Percentiles rank a stretch among this genome's conserved stretches.
Conservation (phyloP, 495 filamentous ascomycete species). For the Lasiosphaeria miniovina region DNA sequence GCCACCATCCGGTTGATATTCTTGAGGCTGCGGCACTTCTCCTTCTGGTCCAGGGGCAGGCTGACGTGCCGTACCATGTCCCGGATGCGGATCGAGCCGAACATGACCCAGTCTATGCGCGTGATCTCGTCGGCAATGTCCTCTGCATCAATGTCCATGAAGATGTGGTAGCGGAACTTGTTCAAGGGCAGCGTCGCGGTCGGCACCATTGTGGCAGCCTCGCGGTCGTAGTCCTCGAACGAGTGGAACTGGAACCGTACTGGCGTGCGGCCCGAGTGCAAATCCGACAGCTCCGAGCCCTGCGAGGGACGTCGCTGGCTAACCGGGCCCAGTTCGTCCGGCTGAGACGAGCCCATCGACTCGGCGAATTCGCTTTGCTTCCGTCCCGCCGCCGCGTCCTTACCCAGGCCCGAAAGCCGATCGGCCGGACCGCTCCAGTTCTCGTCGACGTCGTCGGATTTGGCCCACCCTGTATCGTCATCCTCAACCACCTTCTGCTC, state of each 20-base stretch:
- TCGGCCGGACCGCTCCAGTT: slow-evolving; percentile 31
- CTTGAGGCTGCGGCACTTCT: slow-evolving; percentile 73
- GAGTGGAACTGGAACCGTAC: slow-evolving; percentile 53
- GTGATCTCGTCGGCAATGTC: slow-evolving; percentile 89
- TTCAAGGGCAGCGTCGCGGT: slow-evolving; percentile 57
- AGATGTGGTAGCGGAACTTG: slow-evolving; percentile 77
- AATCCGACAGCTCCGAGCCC: slow-evolving; percentile 43
- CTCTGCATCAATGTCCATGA: slow-evolving; percentile 77
- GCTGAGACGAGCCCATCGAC: slow-evolving; percentile 41
- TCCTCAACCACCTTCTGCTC: slow-evolving; percentile 67
- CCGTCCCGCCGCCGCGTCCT: slow-evolving; percentile 16
- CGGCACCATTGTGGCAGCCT: slow-evolving; percentile 65
- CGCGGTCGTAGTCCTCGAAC: slow-evolving; percentile 70
- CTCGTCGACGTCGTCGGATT: slow-evolving; percentile 57
- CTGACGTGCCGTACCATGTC: slow-evolving; percentile 90
- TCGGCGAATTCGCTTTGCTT: slow-evolving; percentile 35
- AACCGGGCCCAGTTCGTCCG: slow-evolving; percentile 34
- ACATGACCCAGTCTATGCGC: slow-evolving; percentile 95
- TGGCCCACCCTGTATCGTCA: slow-evolving; percentile 78
- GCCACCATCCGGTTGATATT: slow-evolving; percentile 91
- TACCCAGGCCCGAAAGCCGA: slow-evolving; percentile 12
- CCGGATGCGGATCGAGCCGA: slow-evolving; percentile 90
- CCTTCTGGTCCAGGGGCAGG: slow-evolving; percentile 65
- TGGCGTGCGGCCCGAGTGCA: slow-evolving; percentile 12
- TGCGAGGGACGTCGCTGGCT: slow-evolving; percentile 44